These are phyloP conservation scores for Epichloe scottii DNA, from an alignment of 2,329 filamentous ascomycete species.

Conservation along the genomic window DNA sequence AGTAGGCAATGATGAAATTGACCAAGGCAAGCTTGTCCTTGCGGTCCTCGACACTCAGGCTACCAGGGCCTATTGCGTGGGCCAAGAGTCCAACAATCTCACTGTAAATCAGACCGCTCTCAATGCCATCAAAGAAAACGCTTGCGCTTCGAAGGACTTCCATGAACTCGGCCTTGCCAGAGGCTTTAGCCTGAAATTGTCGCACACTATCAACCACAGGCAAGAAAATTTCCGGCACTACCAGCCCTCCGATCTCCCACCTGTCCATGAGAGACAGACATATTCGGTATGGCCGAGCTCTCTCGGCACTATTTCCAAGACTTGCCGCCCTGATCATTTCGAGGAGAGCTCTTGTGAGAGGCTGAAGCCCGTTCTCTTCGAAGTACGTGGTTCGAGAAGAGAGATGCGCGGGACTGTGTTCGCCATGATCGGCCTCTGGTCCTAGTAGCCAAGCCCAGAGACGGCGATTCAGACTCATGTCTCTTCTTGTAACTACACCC, in stretches of 20 bases:
- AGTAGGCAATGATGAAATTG: slow-evolving; percentile 71
- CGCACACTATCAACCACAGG: slow-evolving; percentile 73
- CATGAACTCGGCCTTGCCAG: slow-evolving; percentile 57
- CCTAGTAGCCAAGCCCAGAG: slow-evolving; percentile 96
- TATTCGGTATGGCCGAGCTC: slow-evolving; percentile 77
- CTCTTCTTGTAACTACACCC: slow-evolving; percentile 76
- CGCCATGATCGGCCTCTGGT: slow-evolving; percentile 39
- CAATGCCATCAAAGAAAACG: slow-evolving; percentile 94
- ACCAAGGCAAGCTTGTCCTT: slow-evolving; percentile 58
- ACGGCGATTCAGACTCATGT: slow-evolving; percentile 92
- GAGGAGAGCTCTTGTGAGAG: slow-evolving; percentile 62
- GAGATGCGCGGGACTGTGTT: slow-evolving; percentile 32
- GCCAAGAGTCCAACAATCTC: slow-evolving; percentile 61
- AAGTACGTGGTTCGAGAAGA: slow-evolving; percentile 68
- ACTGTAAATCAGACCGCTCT: slow-evolving; percentile 84
- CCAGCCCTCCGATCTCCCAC: slow-evolving; percentile 87
- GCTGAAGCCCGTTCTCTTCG: slow-evolving; percentile 60
- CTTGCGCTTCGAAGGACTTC: slow-evolving; percentile 89
- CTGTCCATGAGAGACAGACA: slow-evolving; percentile 95
- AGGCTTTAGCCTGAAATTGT: slow-evolving; percentile 53
- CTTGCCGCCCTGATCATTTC: slow-evolving; percentile 51
- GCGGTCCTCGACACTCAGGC: slow-evolving; percentile 31
- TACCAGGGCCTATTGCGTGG: slow-evolving; percentile 40
- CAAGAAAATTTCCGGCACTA: slow-evolving; percentile 81
- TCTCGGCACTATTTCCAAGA: slow-evolving; percentile 37